phyloP scores from a whole-genome alignment of 768 basidiomycete genomes.

The Phanerodontia chrysosporium region DNA sequence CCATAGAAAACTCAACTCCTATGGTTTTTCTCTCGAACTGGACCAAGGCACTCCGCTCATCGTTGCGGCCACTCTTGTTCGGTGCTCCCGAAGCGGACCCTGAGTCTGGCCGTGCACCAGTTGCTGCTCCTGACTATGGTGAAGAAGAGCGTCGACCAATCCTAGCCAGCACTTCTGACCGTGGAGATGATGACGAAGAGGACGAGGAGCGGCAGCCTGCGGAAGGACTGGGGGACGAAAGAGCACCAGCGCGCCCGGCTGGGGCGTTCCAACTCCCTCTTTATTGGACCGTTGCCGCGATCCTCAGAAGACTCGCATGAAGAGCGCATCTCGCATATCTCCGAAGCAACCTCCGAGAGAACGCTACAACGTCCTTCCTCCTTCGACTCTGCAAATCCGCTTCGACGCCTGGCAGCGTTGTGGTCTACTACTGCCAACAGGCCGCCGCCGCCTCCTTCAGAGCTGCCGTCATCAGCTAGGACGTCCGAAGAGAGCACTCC shows the following conservation, averaged over 20 bases:
- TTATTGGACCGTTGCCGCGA: not conserved
- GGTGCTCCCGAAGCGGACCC: constrained; percentile 8
- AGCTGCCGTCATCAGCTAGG: not conserved
- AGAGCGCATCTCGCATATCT: not conserved
- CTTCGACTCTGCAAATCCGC: not conserved
- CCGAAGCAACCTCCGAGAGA: not conserved
- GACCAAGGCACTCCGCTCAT: constrained; percentile 6
- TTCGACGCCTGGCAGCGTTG: not conserved
- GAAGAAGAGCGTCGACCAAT: constrained; percentile 2
- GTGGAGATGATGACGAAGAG: constrained; percentile 9
- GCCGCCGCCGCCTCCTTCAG: not conserved
- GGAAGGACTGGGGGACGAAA: not conserved
- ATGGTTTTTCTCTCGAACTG: not conserved
- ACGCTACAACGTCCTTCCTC: not conserved
- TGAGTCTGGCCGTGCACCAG: constrained; percentile 16
- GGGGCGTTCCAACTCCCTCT: not conserved
- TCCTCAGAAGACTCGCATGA: not conserved
- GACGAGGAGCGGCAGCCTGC: not conserved
- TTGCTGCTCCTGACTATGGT: constrained; percentile 5
- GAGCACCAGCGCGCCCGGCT: not conserved
- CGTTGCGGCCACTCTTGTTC: constrained; percentile 5
- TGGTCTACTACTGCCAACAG: not conserved
- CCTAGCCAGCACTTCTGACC: constrained; percentile 6
- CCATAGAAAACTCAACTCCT: constrained; percentile 13
- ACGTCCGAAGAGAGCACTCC: constrained; percentile 9